These are phyloP conservation scores for Ammopiptanthus mongolicus DNA, from an alignment of 306 rosid species.

Conservation along the genomic window DNA sequence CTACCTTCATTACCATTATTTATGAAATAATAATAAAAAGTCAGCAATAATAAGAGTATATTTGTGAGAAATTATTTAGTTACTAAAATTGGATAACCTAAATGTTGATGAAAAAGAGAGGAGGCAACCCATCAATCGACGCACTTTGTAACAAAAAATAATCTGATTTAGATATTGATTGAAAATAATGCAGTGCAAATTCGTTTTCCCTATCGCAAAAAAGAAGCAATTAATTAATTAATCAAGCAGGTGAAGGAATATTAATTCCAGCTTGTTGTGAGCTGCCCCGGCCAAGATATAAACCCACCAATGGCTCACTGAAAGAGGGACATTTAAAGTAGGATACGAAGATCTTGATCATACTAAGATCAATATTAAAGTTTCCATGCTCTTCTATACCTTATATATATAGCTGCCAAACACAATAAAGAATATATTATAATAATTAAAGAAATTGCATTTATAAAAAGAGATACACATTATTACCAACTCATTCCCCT, in stretches of 20 bases:
- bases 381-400: conserved; percentile 25
- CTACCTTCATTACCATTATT: no score
- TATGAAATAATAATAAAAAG: no score
- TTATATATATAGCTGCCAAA: conserved; percentile 22
- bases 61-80: no score
- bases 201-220: background rate
- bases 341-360: conserved; percentile 23
- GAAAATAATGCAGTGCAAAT: background rate
- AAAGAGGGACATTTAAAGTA: conserved; percentile 14
- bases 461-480: conserved; percentile 28
- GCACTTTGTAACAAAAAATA: background rate
- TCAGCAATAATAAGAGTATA: no score
- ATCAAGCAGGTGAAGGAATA: conserved; percentile 31
- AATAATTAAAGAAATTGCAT: conserved; percentile 22
- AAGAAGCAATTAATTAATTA: background rate
- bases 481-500: conserved; percentile 55
- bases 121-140: background rate
- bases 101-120: background rate
- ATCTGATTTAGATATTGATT: background rate
- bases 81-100: background rate
- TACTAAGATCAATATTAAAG: conserved; percentile 31
- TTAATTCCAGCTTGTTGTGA: conserved; percentile 39
- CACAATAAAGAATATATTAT: conserved; percentile 38
- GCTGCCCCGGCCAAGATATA: conserved; percentile 29
- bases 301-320: conserved; percentile 24